Conservation (phyloP, 1,139 yeast genomes). For the Sugiyamaella xylanicola region DNA sequence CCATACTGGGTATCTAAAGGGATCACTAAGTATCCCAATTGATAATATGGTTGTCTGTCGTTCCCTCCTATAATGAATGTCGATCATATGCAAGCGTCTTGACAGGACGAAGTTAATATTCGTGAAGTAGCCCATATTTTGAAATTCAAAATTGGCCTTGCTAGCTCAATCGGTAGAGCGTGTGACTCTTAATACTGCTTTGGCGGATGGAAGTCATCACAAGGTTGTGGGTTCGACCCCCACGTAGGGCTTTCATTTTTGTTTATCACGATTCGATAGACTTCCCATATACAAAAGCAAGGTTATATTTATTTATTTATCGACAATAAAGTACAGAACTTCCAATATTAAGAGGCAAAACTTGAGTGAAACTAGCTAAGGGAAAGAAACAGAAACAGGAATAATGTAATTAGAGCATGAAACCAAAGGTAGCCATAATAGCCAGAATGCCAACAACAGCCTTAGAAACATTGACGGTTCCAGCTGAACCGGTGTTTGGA, state of each 20-base stretch:
- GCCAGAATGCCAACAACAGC: constrained; percentile 5
- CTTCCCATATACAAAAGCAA: background rate
- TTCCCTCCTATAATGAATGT: too few relatives aligned
- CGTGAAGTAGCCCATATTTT: too few relatives aligned
- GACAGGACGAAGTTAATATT: too few relatives aligned
- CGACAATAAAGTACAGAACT: background rate
- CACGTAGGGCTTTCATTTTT: constrained; percentile 1
- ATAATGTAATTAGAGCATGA: constrained; percentile 5
- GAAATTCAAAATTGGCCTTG: background rate
- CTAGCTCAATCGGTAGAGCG: constrained; percentile 3
- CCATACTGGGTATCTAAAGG: too few relatives aligned
- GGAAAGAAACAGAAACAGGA: background rate
- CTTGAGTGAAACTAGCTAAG: background rate
- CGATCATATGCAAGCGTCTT: too few relatives aligned
- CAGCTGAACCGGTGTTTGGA: background rate
- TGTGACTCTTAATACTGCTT: background rate
- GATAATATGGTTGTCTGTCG: too few relatives aligned
- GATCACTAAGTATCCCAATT: too few relatives aligned
- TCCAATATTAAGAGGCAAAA: background rate
- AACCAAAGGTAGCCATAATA: constrained; percentile 8
- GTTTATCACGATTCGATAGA: background rate
- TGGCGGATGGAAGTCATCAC: background rate
- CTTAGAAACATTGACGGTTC: background rate
- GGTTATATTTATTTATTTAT: background rate
- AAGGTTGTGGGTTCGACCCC: constrained; percentile 3